Evolutionary conservation across 2,329 filamentous ascomycete genomes (phyloP).

Genomic region (Pseudodiploospora longispora): DNA sequence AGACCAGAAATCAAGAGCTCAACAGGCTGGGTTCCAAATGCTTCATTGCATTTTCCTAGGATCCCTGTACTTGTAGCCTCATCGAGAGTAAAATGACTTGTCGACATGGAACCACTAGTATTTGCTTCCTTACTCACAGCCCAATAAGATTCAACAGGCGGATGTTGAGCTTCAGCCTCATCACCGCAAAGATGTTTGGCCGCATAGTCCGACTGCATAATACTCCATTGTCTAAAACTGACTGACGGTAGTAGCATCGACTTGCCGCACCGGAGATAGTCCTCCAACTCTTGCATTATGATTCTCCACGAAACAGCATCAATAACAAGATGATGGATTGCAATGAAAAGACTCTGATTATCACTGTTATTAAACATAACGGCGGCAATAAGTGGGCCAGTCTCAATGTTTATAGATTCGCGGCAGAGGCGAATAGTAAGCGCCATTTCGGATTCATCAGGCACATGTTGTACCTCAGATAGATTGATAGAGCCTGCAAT

Average conservation of each 20-base stretch:
- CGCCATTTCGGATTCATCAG: background rate
- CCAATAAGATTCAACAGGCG: background rate
- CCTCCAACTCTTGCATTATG: background rate
- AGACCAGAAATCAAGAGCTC: conserved; percentile 15
- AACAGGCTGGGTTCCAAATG: conserved; percentile 4
- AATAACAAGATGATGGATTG: background rate
- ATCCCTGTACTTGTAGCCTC: background rate
- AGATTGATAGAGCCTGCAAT: background rate
- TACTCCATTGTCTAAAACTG: background rate
- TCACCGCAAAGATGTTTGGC: background rate
- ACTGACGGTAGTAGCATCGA: background rate
- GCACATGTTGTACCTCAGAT: background rate
- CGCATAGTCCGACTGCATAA: background rate
- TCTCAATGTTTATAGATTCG: background rate
- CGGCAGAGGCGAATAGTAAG: too few species aligned
- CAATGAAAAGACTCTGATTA: background rate
- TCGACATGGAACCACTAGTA: background rate
- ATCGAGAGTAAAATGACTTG: conserved; percentile 4
- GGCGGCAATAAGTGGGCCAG: background rate
- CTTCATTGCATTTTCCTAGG: conserved; percentile 4
- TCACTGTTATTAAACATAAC: background rate
- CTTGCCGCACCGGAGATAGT: background rate
- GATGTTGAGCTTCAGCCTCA: background rate
- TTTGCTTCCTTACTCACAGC: background rate
- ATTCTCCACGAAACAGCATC: background rate